Conservation (phyloP, 106 monocot species). For the Dendrobium chrysotoxum region DNA sequence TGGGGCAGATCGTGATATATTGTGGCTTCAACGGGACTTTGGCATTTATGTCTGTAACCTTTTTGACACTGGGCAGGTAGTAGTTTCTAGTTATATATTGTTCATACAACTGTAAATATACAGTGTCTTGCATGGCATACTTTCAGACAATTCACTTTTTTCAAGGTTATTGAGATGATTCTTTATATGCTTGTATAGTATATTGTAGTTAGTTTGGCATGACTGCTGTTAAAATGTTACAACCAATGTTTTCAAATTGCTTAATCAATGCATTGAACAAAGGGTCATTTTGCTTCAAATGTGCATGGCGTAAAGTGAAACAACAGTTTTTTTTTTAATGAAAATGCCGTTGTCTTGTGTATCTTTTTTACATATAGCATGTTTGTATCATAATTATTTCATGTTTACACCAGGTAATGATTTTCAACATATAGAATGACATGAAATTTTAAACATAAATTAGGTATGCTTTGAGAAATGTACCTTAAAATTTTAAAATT, state of each 20-base stretch:
- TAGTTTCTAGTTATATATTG: neutral
- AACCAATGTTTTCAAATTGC: neutral
- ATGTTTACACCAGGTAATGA: too few species aligned
- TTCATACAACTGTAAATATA: neutral
- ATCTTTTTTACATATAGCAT: neutral
- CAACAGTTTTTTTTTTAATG: neutral
- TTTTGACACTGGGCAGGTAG: constrained; percentile 97
- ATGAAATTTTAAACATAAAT: too few species aligned
- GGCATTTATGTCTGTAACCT: constrained; percentile 97
- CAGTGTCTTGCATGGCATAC: neutral
- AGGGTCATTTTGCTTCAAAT: neutral
- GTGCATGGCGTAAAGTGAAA: neutral
- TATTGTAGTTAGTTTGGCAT: neutral
- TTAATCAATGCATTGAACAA: neutral
- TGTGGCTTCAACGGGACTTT: constrained; percentile 97
- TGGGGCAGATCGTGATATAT: constrained; percentile 95
- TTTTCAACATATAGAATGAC: too few species aligned
- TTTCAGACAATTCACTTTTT: neutral
- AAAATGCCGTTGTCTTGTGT: neutral
- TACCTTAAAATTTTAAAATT: neutral
- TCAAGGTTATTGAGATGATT: neutral
- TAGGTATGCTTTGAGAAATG: too few species aligned
- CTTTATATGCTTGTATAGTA: neutral
- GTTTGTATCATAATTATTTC: too few species aligned
- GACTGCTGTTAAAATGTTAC: neutral